Evolutionary conservation across 192 early-diverging fungal genomes (phyloP).

Genomic region (Chytriomyces confervae): DNA sequence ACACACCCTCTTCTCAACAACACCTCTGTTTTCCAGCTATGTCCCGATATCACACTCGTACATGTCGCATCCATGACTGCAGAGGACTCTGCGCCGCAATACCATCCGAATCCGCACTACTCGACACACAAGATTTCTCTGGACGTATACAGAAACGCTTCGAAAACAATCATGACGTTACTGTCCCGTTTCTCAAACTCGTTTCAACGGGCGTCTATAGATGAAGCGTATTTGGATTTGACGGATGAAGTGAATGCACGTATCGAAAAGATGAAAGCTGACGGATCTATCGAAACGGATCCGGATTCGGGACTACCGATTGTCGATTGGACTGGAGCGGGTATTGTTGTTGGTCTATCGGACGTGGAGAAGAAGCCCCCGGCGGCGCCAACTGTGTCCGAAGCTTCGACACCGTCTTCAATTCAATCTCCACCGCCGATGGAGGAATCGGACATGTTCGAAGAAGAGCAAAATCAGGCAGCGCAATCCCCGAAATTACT

Average conservation of each 20-base stretch:
- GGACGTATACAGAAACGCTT: slow-evolving; percentile 71
- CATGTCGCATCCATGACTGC: slow-evolving; percentile 55
- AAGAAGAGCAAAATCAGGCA: slow-evolving; percentile 8
- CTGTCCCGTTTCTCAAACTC: not conserved
- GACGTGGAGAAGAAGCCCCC: not conserved
- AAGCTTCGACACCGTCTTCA: not conserved
- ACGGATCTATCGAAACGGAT: slow-evolving; percentile 8
- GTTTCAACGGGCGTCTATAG: slow-evolving; percentile 48
- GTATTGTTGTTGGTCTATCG: slow-evolving; percentile 43
- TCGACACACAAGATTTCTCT: slow-evolving; percentile 88
- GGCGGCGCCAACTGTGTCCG: not conserved
- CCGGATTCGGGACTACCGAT: slow-evolving; percentile 5
- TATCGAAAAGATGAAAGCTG: slow-evolving; percentile 6
- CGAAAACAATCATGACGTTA: slow-evolving; percentile 8
- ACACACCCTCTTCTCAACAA: not conserved
- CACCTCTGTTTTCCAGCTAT: slow-evolving; percentile 13
- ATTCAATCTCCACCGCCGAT: not conserved
- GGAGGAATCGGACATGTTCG: slow-evolving; percentile 35
- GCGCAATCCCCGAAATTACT: slow-evolving; percentile 37
- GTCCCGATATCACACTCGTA: slow-evolving; percentile 71
- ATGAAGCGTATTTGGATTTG: slow-evolving; percentile 90
- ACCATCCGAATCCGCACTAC: slow-evolving; percentile 59
- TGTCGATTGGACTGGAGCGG: slow-evolving; percentile 37
- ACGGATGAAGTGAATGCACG: slow-evolving; percentile 68
- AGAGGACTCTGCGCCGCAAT: slow-evolving; percentile 68